Base-by-base conservation (phyloP, 306 rosid species). In the Cicer chorassanicum region DNA sequence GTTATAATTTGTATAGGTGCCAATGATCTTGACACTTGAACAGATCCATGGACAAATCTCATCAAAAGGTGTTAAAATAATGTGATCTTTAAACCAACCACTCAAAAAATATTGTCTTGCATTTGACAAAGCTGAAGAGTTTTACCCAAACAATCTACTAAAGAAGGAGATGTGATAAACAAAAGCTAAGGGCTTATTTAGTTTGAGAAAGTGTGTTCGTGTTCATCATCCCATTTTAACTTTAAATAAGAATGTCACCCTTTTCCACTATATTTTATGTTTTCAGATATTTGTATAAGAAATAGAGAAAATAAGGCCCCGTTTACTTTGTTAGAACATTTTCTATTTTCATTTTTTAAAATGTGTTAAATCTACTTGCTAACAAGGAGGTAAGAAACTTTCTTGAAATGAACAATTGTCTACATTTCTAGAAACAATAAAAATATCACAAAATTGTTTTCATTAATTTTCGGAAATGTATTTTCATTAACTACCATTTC, bases 141-240 rank as follows among this genome's bases (percentile, higher is more conserved):
- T 68, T 45, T 14, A 38, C 53, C 12, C 18, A 51, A 60, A 69
- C 16, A 42, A 29, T 51, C 46, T 48, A 64, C 13, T 38, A 10
- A 45, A 36, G 29, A 74, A 39, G 61, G 71, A 74, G 18, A 42
- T 18, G 68, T 68, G 11, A 66, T 9, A 65, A 8, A 65, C 57
- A 24, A 48, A 73, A 66, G 49, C 13, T 9, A 10, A 42, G 48
- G 29, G 70, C 10, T 9, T 16, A 65, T 16, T 65, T 41, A 43
- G 51, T 5, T 65, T 9, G 16, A 65, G 53, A 41, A 41, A 42
- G 5, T 2, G 39, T 41, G 51, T 65, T 16, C 10, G 3, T 64
- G 39, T 41, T 5, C 14, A 10, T 65, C 49, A 10, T 65, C 49
- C 24, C 42, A 16, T 16, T 15, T 65, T 65, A 14, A 18, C 15